Evolutionary conservation across 2,329 filamentous ascomycete species (phyloP), one percentile per base, ranked within the genome.

Genomic region (Orbilia oligospora): DNA sequence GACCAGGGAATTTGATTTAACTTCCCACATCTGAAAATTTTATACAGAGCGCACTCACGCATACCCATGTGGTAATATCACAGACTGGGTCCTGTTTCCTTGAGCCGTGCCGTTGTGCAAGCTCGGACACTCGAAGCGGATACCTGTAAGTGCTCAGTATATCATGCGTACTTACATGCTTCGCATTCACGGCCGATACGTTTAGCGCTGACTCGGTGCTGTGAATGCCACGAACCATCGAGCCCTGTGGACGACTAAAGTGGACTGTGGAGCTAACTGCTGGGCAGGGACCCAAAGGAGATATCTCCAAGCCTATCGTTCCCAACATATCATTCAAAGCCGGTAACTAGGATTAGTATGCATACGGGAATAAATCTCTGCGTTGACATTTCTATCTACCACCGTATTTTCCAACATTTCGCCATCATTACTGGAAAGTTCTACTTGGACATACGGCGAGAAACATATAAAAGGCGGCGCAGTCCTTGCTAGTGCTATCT

Each of bases 141-240:
- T 70, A 65, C 55, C 27, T 30, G 27, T 56, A 36, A 61, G 20
- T 55, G 51, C 51, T 44, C 27, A 61, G 41, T 64, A 55, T 61
- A 73, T 67, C 41, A 38, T 71, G 46, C 30, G 70, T 71, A 51
- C 48, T 24, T 27, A 51, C 48, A 51, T 27, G 10, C 48, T 14
- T 51, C 67, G 67, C 36, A 55, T 55, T 71, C 55, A 77, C 73
- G 73, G 73, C 73, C 73, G 73, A 77, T 48, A 58, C 14, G 0
- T 63, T 67, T 77, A 77, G 73, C 67, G 67, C 71, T 76, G 73
- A 77, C 73, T 71, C 51, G 70, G 63, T 67, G 56, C 61, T 61
- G 49, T 56, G 38, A 49, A 61, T 66, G 48, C 61, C 22, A 27
- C 68, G 53, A 56, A 55, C 56, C 36, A 38, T 65, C 41, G 56